A percentile compares a stretch with the other conserved stretches of the same genome.
Evolutionary conservation across 306 rosid species (phyloP).

Genomic region (Aeschynomene evenia): DNA sequence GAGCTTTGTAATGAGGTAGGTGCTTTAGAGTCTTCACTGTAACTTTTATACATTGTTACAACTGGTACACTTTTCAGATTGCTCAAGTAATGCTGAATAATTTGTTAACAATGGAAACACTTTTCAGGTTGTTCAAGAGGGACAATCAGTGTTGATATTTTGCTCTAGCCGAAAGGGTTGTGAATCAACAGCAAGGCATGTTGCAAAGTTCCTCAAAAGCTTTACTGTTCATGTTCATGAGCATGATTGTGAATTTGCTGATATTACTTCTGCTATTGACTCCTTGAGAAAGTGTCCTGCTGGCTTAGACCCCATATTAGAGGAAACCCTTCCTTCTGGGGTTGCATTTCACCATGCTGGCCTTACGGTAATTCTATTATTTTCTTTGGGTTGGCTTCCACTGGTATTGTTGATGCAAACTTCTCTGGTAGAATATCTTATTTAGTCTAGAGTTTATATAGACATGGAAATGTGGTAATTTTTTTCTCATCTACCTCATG

Average conservation of each 20-base stretch:
- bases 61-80: conserved; percentile 56
- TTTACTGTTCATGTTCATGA: conserved; percentile 44
- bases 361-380: conserved; percentile 67
- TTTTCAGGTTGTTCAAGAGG: conserved; percentile 93
- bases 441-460: neutral
- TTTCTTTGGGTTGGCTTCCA: conserved; percentile 25
- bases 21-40: conserved; percentile 27
- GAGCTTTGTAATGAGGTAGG: conserved; percentile 93
- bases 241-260: conserved; percentile 60
- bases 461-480: conserved; percentile 9
- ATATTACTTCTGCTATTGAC: conserved; percentile 67
- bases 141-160: conserved; percentile 89
- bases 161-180: conserved; percentile 98
- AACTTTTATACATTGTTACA: conserved; percentile 21
- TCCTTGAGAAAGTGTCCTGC: conserved; percentile 78
- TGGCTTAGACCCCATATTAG: conserved; percentile 87
- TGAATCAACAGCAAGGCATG: conserved; percentile 93
- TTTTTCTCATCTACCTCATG: conserved; percentile 14
- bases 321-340: conserved; percentile 85
- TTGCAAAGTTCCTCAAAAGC: conserved; percentile 71
- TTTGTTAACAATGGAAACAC: conserved; percentile 19
- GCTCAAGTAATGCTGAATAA: conserved; percentile 56
- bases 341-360: conserved; percentile 99
- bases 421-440: conserved; percentile 19
- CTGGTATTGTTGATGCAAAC: neutral